These are phyloP conservation scores for Mucor saturninus DNA, from an alignment of 371 early-diverging fungal genomes.

Conservation along the genomic window DNA sequence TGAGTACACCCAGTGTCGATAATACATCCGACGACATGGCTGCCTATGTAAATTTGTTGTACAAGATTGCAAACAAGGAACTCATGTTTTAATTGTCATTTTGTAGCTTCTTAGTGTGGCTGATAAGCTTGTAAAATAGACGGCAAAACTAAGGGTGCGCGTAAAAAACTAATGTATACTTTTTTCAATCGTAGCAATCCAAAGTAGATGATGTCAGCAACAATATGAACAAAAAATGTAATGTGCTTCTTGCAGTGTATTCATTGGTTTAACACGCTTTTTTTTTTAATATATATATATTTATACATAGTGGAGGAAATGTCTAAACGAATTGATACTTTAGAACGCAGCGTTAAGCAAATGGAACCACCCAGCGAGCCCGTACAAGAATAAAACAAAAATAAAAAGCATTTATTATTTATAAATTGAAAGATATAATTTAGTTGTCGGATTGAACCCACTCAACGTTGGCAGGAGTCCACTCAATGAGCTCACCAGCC, in stretches of 20 bases:
- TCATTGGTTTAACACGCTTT: neutral
- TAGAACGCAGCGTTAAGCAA: conserved; percentile 27
- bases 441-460: conserved; percentile 55
- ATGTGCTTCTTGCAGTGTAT: neutral
- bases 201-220: conserved; percentile 17
- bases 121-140: neutral
- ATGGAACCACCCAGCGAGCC: conserved; percentile 1
- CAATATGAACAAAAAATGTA: conserved; percentile 22
- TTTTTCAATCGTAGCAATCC: conserved; percentile 14
- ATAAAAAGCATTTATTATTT: conserved; percentile 5
- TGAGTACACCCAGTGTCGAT: conserved; percentile 3
- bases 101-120: conserved; percentile 23
- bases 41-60: conserved; percentile 16
- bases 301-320: conserved; percentile 24
- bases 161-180: neutral
- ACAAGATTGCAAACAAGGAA: neutral
- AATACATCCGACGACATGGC: conserved; percentile 14
- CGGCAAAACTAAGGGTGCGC: neutral
- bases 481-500: conserved; percentile 54
- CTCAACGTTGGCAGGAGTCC: conserved; percentile 48
- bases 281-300: neutral
- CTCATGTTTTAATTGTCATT: neutral
- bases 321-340: conserved; percentile 17
- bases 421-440: conserved; percentile 1
- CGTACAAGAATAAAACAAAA: neutral